Evolutionary conservation across 208 protist species (phyloP), one percentile per base, ranked within the genome.

Genomic region (Leptomonas seymouri): DNA sequence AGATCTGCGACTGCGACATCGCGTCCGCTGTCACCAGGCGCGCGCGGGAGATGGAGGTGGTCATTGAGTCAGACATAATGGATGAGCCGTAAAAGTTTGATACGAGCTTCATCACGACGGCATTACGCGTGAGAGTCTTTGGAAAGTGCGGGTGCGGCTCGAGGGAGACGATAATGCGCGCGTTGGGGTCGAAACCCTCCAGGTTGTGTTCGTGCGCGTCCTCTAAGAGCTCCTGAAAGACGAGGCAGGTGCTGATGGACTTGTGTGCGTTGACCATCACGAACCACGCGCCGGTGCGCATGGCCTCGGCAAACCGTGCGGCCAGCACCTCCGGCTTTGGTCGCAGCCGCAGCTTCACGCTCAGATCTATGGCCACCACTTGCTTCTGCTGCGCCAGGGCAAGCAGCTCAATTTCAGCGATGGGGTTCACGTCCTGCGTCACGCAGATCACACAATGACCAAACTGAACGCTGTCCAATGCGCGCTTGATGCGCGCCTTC

Each of bases 111-210:
- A 83, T 71, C 2, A 92, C 72, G 12, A 85, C 73, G 18, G 86
- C 77, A 42, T 76, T 45, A 44, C 84, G 80, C 28, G 86, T 77
- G 28, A 95, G 77, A n/a, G 54, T 64, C 20, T 71, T 72, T 20
- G 89, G 89, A 63, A 95, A 95, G 79, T 95, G 89, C 49, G 87
- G 86, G 59, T 95, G 89, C 20, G 84, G 76, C 67, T 95, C 85
- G 8, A 91, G 62, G 21, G 74, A 76, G 39, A 95, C 81, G 63
- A 95, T 80, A 45, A 93, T 87, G n/a, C 71, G 63, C 15, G 89
- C 30, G 18, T 64, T 61, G 0, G 74, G 78, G 71, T 88, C 69
- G 61, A 95, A 83, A 36, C 84, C 85, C 45, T 89, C 78, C 46
- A 86, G 80, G 28, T 84, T 84, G 64, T 81, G 82, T 44, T 30